Evolutionary conservation across 1,284 basidiomycete species (phyloP).

Genomic region (Ustilago lituana): DNA sequence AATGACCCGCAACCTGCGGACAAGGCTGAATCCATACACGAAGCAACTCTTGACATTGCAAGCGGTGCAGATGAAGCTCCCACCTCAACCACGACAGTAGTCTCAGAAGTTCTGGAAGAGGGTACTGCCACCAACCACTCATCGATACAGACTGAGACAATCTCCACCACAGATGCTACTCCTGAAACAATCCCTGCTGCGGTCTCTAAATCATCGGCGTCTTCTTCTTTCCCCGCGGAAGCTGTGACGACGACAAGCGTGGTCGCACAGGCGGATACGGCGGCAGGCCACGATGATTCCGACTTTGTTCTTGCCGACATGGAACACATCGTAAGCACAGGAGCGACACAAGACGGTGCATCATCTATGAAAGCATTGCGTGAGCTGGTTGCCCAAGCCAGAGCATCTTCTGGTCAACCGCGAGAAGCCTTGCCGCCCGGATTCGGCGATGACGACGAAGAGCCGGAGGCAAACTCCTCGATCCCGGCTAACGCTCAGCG

Average conservation of each 20-base stretch:
- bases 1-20: no score
- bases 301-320: constrained; percentile 39
- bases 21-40: not conserved
- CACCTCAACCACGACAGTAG: not conserved
- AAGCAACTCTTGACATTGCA: not conserved
- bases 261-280: not conserved
- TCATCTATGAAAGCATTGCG: constrained; percentile 37
- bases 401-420: constrained; percentile 33
- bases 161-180: not conserved
- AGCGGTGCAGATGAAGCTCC: not conserved
- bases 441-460: constrained; percentile 29
- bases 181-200: not conserved
- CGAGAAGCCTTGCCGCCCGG: constrained; percentile 40
- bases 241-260: not conserved
- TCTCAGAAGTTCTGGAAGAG: not conserved
- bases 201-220: not conserved
- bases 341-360: constrained; percentile 30
- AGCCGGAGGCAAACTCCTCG: not conserved
- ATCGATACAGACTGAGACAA: not conserved
- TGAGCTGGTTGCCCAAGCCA: constrained; percentile 41
- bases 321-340: constrained; percentile 44
- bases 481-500: constrained; percentile 6
- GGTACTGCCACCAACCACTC: not conserved
- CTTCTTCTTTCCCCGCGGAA: not conserved
- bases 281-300: constrained; percentile 9